A percentile compares a stretch with the other conserved stretches of the same genome.
phyloP scores from a whole-genome alignment of 306 rosid genomes.

The Quercus agrifolia region DNA sequence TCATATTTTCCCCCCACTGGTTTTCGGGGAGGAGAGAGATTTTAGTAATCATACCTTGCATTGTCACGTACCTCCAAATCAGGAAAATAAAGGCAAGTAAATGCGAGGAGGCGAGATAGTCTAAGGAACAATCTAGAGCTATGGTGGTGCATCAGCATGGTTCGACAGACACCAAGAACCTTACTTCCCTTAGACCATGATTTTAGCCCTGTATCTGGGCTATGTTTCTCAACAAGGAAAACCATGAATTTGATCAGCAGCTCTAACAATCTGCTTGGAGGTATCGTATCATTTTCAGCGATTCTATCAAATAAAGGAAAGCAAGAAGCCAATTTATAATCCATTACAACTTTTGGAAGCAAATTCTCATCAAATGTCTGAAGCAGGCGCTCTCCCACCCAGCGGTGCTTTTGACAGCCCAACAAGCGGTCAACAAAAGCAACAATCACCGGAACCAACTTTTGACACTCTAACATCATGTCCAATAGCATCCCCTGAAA shows the following conservation, averaged over 20 bases:
- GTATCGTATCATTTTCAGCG: slow-evolving; percentile 75
- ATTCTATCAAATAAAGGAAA: slow-evolving; percentile 83
- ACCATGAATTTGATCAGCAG: slow-evolving; percentile 74
- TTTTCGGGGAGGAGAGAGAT: neutral
- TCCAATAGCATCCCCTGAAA: slow-evolving; percentile 78
- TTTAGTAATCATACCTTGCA: slow-evolving; percentile 63
- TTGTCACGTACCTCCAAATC: slow-evolving; percentile 95
- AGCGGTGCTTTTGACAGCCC: slow-evolving; percentile 73
- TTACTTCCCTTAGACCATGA: slow-evolving; percentile 95
- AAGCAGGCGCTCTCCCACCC: slow-evolving; percentile 90
- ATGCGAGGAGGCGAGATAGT: slow-evolving; percentile 77
- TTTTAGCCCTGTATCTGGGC: slow-evolving; percentile 67
- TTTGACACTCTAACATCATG: slow-evolving; percentile 66
- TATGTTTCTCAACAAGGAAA: slow-evolving; percentile 86
- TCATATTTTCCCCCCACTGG: neutral
- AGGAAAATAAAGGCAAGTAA: slow-evolving; percentile 79
- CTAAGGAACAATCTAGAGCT: slow-evolving; percentile 85
- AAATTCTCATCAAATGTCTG: slow-evolving; percentile 85
- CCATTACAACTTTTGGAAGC: slow-evolving; percentile 75
- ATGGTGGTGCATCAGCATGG: slow-evolving; percentile 81
- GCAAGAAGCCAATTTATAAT: slow-evolving; percentile 71
- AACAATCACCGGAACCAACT: slow-evolving; percentile 80
- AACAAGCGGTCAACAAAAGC: slow-evolving; percentile 75
- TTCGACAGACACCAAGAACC: slow-evolving; percentile 90
- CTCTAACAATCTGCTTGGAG: slow-evolving; percentile 71